Evolutionary conservation across 2,329 filamentous ascomycete species (phyloP).

Genomic region (Myriosclerotinia scirpicola): DNA sequence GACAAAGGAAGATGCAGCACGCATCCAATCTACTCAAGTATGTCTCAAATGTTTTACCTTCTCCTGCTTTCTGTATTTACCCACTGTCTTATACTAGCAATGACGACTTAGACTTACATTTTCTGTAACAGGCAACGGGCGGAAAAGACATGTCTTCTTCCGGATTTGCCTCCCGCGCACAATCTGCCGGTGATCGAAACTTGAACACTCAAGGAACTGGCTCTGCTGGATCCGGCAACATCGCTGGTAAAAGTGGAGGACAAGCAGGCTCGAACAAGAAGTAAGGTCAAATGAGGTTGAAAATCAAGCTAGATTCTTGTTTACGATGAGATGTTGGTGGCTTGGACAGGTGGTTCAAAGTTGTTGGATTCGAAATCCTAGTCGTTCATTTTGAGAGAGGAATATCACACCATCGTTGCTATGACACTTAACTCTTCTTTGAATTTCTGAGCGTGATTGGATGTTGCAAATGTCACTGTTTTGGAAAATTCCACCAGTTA

Average conservation of each 20-base stretch:
- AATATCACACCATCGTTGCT: background rate
- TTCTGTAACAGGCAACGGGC: background rate
- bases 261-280: background rate
- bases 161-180: background rate
- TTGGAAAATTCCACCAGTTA: too few species aligned
- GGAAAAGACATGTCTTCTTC: background rate
- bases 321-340: too few species aligned
- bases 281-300: background rate
- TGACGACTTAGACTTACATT: background rate
- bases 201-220: background rate
- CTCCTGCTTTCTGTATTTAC: background rate
- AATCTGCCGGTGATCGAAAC: background rate
- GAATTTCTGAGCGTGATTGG: too few species aligned
- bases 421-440: too few species aligned
- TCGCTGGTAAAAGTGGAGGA: background rate
- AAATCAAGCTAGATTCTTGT: background rate
- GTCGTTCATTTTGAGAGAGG: background rate
- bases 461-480: too few species aligned
- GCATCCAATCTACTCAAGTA: background rate
- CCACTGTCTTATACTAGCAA: background rate
- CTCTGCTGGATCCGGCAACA: background rate
- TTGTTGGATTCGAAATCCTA: too few species aligned
- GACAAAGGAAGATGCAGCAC: background rate
- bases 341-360: background rate
- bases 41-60: background rate